These are phyloP conservation scores for Solanum bulbocastanum DNA, from an alignment of 257 asterid genomes.

Conservation along the genomic window DNA sequence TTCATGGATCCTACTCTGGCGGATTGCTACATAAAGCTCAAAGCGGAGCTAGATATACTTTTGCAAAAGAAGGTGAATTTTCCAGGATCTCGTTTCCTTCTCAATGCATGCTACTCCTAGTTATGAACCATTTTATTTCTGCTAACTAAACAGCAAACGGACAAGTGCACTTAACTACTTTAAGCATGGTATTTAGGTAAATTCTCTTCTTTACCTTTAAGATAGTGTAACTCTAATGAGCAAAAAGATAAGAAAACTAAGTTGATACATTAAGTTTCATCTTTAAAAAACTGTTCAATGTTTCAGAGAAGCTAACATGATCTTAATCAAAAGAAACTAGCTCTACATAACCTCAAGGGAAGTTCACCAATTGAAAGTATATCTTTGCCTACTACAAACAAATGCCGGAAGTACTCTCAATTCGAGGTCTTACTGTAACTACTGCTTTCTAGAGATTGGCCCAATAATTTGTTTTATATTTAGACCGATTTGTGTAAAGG, in stretches of 20 bases:
- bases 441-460: not conserved
- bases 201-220: not conserved
- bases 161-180: not conserved
- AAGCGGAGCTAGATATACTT: constrained; percentile 61
- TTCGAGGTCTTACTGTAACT: not conserved
- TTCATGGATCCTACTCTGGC: constrained; percentile 87
- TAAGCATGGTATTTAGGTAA: not conserved
- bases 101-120: not conserved
- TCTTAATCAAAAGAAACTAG: not conserved
- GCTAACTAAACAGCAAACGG: not conserved
- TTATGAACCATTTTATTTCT: not conserved
- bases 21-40: constrained; percentile 76
- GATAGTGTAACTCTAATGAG: not conserved
- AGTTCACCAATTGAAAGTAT: not conserved
- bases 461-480: not conserved
- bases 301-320: not conserved
- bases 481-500: not conserved
- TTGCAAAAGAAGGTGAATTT: constrained; percentile 59
- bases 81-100: not conserved
- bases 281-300: not conserved
- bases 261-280: not conserved
- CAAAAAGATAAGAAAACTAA: not conserved
- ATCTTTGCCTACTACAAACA: not conserved
- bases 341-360: not conserved
- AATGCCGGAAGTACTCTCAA: not conserved